Evolutionary conservation across 768 basidiomycete species (phyloP).

Genomic region (Coprinellus aureogranulatus): DNA sequence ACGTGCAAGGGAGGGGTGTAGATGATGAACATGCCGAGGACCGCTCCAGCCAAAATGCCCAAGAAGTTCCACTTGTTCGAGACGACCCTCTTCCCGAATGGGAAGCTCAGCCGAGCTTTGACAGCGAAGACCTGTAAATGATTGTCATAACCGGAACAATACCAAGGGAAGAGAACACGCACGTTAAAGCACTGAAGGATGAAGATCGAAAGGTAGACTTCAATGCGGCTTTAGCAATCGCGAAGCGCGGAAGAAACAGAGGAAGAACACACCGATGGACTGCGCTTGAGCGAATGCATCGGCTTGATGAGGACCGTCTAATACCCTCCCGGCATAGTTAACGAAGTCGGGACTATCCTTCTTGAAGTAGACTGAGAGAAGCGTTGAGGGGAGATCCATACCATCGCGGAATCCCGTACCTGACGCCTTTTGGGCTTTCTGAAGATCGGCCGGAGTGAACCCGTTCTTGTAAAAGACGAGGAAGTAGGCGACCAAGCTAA

Average conservation of each 20-base stretch:
- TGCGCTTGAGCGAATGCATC: slow-evolving; percentile 61
- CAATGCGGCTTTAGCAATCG: neutral
- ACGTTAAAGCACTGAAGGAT: slow-evolving; percentile 71
- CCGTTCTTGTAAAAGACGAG: slow-evolving; percentile 64
- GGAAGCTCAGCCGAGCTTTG: slow-evolving; percentile 59
- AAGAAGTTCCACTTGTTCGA: slow-evolving; percentile 64
- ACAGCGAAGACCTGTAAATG: slow-evolving; percentile 56
- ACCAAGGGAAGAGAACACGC: slow-evolving; percentile 8
- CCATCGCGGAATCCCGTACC: slow-evolving; percentile 22
- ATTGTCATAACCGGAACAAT: neutral
- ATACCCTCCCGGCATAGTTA: slow-evolving; percentile 47
- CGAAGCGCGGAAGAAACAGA: neutral
- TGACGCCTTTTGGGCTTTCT: slow-evolving; percentile 43
- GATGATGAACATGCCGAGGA: slow-evolving; percentile 64
- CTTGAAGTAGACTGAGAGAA: slow-evolving; percentile 42
- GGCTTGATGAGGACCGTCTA: slow-evolving; percentile 48
- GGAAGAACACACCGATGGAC: slow-evolving; percentile 44
- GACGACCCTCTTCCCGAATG: slow-evolving; percentile 58
- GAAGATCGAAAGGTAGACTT: slow-evolving; percentile 64
- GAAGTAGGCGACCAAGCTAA: slow-evolving; percentile 61
- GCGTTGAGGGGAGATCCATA: neutral
- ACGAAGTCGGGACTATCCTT: slow-evolving; percentile 52
- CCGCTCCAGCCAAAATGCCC: slow-evolving; percentile 60
- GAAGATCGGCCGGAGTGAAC: slow-evolving; percentile 58
- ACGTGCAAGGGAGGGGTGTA: slow-evolving; percentile 69